Evolutionary conservation across 805 yeast species (phyloP), one percentile per base, ranked within the genome.

Genomic region (Sugiyamaella smithiae): DNA sequence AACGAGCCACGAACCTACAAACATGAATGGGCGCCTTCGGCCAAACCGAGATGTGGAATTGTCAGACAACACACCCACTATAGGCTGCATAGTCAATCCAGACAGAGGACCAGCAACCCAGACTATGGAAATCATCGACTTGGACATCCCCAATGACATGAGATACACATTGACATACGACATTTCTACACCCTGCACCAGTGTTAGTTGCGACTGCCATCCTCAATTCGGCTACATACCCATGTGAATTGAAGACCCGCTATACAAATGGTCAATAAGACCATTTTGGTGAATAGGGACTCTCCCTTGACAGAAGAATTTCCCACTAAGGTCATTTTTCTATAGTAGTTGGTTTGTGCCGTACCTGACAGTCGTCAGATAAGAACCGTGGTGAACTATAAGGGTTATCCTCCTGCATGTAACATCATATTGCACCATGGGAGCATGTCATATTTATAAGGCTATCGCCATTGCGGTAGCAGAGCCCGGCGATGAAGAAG

Each of bases 91-190:
- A 11, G 81, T 54, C 1, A 82, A 71, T 1, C 87, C 87, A 9
- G 83, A 76, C 11, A 80, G 57, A 0, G 87, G 87, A 1, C 87
- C 85, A 1, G 85, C 85, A n/a, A 80, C 70, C 87, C 87, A 82
- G 2, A 82, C 74, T 31, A 82, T 63, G 2, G 85, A 81, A 48
- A 82, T 62, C 1, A 70, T 55, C 20, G 77, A 73, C 53, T 80
- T 80, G 1, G 84, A 72, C 45, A 82, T 67, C 2, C 86, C 86
- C 19, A 82, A 64, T 0, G 82, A 76, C 14, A 81, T 62, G 12
- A 81, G 62, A 54, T 76, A 80, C 1, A 84, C 81, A 2, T 81
- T 80, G 9, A 83, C 84, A 54, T 80, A 81, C 7, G 82, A 72
- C 61, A 81, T 80, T 60, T 82, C 86, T 2, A 82, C 75, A 2